These are phyloP conservation scores for Rhizophagus prolifer DNA, from an alignment of 192 early-diverging fungal genomes.

Conservation along the genomic window DNA sequence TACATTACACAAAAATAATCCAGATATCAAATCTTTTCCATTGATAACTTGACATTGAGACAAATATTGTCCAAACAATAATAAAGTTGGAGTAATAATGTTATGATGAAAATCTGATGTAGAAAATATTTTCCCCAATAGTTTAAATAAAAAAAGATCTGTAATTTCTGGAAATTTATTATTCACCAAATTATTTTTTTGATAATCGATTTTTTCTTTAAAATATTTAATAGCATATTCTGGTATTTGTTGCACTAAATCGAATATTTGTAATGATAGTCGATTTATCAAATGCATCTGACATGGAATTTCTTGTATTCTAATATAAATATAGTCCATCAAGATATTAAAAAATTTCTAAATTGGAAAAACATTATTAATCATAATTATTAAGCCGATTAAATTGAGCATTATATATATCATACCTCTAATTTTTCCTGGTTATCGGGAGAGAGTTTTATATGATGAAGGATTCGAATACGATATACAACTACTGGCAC, in stretches of 20 bases:
- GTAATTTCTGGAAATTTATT: conserved; percentile 51
- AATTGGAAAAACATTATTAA: neutral
- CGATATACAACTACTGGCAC: conserved; percentile 75
- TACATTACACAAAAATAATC: conserved; percentile 75
- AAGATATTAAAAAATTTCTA: neutral
- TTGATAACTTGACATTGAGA: conserved; percentile 58
- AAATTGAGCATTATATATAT: neutral
- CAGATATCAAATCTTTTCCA: conserved; percentile 64
- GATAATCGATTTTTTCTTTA: conserved; percentile 52
- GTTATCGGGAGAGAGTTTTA: conserved; percentile 81
- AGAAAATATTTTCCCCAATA: conserved; percentile 79
- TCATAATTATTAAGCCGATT: neutral
- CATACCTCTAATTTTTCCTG: conserved; percentile 61
- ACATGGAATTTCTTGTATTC: neutral
- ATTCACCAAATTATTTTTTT: conserved; percentile 25
- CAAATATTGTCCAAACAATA: conserved; percentile 80
- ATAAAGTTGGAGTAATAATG: conserved; percentile 80
- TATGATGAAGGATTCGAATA: conserved; percentile 80
- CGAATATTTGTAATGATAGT: neutral
- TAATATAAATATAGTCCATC: neutral
- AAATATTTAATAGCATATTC: conserved; percentile 49
- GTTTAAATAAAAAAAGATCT: conserved; percentile 65
- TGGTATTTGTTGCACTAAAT: neutral
- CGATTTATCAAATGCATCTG: neutral
- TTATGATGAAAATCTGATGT: conserved; percentile 90